Evolutionary conservation across 805 yeast species (phyloP), one percentile per base, ranked within the genome.

Genomic region (Metschnikowia drakensbergensis): DNA sequence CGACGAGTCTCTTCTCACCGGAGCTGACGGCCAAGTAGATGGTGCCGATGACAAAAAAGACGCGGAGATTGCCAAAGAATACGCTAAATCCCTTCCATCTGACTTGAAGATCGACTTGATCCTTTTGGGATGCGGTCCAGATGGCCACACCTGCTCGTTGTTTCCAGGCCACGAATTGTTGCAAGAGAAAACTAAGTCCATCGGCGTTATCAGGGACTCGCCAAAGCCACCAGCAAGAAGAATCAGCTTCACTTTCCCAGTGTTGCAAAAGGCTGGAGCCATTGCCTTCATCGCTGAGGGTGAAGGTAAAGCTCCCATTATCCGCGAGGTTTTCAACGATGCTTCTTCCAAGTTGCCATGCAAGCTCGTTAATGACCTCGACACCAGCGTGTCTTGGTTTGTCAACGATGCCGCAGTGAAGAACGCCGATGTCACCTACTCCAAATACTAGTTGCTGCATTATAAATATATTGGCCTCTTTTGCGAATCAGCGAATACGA

Each of bases 181-280:
- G 48, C 54, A 76, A 33, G 92, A 85, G 62, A 64, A 69, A 27
- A 43, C 63, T 7, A 69, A 74, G 51, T 65, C 67, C 37, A 83
- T 90, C 49, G 81, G 91, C 7, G 68, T 80, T 59, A 80, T 91
- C 53, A 74, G 76, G 44, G 92, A 90, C 64, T 86, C 96, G 8
- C 97, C 97, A 65, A 91, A 91, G 68, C 96, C 96, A 30, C 97
- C 97, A 36, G 84, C 91, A 65, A 83, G 91, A 74, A 82, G 97
- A 74, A 86, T 90, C 68, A 88, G 96, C 3, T 74, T 90, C 64
- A 90, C 97, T 5, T 81, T 88, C 67, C 91, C 92, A 5, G 84
- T 84, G 3, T 75, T 90, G 57, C 75, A 72, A 46, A 67, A 63
- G 22, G 83, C 84, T 11, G 56, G 62, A 9, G 59, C 68, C 11